A percentile compares a stretch with the other conserved stretches of the same genome.
phyloP scores from a whole-genome alignment of 176 grass and related monocot genomes.

The Cenchrus purpureus region DNA sequence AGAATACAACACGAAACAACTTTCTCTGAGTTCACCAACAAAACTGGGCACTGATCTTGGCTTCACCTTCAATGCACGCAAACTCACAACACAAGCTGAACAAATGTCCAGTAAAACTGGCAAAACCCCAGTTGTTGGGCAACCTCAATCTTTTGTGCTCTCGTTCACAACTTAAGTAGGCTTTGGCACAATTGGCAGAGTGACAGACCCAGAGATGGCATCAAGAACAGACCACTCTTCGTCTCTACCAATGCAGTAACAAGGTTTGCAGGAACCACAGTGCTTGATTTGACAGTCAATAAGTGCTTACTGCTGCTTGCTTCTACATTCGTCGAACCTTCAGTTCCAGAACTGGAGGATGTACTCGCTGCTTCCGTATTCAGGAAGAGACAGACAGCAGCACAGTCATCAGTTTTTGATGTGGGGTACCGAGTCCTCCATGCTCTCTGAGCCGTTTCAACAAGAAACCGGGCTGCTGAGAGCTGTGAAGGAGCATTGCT shows the following conservation, averaged over 20 bases:
- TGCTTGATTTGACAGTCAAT: slow-evolving; percentile 41
- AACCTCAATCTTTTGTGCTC: slow-evolving; percentile 33
- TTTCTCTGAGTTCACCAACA: slow-evolving; percentile 10
- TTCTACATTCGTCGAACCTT: slow-evolving; percentile 36
- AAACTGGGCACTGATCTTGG: slow-evolving; percentile 43
- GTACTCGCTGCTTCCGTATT: slow-evolving; percentile 47
- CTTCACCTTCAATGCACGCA: slow-evolving; percentile 22
- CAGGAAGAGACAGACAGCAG: slow-evolving; percentile 79
- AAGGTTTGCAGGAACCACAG: slow-evolving; percentile 38
- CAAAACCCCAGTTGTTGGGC: not conserved
- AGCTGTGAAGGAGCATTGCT: slow-evolving; percentile 47
- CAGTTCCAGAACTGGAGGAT: slow-evolving; percentile 16
- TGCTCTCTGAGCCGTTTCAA: slow-evolving; percentile 55
- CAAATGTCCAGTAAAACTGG: slow-evolving; percentile 23
- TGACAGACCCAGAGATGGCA: slow-evolving; percentile 6
- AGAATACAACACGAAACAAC: slow-evolving; percentile 35
- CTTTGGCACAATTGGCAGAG: slow-evolving; percentile 26
- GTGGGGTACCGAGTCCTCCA: slow-evolving; percentile 63
- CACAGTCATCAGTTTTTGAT: slow-evolving; percentile 73
- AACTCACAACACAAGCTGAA: slow-evolving; percentile 24
- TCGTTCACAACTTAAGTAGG: slow-evolving; percentile 29
- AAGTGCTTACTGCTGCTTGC: slow-evolving; percentile 40
- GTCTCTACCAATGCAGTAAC: slow-evolving; percentile 30
- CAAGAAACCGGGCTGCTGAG: slow-evolving; percentile 64
- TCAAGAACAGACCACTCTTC: slow-evolving; percentile 45